Percentiles rank a stretch among this genome's conserved stretches.
Conservation (phyloP, 495 filamentous ascomycete genomes). For the Talaromyces proteolyticus region DNA sequence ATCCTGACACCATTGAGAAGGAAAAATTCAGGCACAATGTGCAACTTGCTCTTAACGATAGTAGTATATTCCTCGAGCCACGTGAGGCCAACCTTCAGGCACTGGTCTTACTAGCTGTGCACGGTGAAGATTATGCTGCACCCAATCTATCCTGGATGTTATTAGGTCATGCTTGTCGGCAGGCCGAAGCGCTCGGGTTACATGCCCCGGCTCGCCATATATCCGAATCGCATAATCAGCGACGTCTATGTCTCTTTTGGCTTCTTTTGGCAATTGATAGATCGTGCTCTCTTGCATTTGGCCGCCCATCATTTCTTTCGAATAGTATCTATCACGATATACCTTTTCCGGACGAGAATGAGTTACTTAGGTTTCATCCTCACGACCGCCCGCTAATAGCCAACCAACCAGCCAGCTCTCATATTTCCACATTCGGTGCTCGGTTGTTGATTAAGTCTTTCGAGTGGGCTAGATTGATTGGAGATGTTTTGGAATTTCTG, state of each 20-base stretch:
- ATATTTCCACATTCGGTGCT: constrained; percentile 2
- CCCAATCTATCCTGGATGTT: constrained; percentile 23
- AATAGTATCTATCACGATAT: constrained; percentile 10
- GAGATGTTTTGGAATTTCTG: constrained; percentile 4
- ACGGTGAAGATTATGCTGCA: constrained; percentile 19
- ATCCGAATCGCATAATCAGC: constrained; percentile 4
- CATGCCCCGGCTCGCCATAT: constrained; percentile 7
- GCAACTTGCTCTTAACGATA: constrained; percentile 13
- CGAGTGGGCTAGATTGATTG: constrained; percentile 1
- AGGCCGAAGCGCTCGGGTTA: constrained; percentile 17
- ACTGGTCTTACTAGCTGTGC: constrained; percentile 13
- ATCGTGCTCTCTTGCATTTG: constrained; percentile 18
- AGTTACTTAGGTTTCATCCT: constrained; percentile 1
- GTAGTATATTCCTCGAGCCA: constrained; percentile 16
- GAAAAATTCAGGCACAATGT: constrained; percentile 10
- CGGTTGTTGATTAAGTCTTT: constrained; percentile 3
- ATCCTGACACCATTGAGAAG: constrained; percentile 3
- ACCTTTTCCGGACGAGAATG: constrained; percentile 9
- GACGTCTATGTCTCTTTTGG: constrained; percentile 20
- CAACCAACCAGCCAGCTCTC: not conserved
- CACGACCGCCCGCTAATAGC: not conserved
- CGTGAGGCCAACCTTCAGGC: constrained; percentile 15
- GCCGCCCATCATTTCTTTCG: constrained; percentile 16
- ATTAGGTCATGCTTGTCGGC: constrained; percentile 17
- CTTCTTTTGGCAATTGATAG: constrained; percentile 18